Base-by-base conservation (phyloP, 192 early-diverging fungal species). In the Rhizoclosmatium globosum region DNA sequence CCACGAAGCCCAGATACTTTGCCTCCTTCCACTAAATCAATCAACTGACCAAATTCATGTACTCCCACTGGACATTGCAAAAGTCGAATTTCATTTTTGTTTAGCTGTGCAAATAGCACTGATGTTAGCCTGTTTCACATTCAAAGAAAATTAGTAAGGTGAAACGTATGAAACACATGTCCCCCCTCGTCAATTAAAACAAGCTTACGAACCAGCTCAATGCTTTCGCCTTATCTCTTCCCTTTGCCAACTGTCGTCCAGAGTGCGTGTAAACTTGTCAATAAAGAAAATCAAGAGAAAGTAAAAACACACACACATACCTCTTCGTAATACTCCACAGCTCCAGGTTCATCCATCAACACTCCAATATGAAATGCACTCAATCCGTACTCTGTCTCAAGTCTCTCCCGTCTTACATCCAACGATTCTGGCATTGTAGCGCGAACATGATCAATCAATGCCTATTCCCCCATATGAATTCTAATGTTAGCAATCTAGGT, bases 241-340 rank as follows among this genome's bases (percentile, higher is more conserved):
- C 64, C 23, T 84, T 61, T 7, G 71, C 45, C 73, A 82, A 82
- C 19, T 77, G 56, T 19, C 85, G 76, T 47, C n/a, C n/a, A 82
- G 82, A 7, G 82, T 79, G 38, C 83, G 78, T 80, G 77, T 84
- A 46, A 89, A 89, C 83, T 88, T 89, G 90, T 70, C 31, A 42
- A 47, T 23, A 50, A 45, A 17, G 68, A 77, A 38, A 46, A 47
- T 41, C 74, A 47, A 19, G 1, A 1, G 60, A 9, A 79, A 71
- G 23, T 17, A 42, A 43, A 23, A n/a, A 47, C 39, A 68, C 47
- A 38, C 31, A 41, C 41, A 76, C 57, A 42, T n/a, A 91, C 85
- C 48, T 89, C 71, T 74, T 96, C 95, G 87, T 93, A 97, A 68
- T 92, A 94, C 21, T 87, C 87, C 0, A 94, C 82, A 57, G 92